These are phyloP conservation scores for Magnusiomyces magnusii DNA, from an alignment of 1,139 yeast genomes.

Conservation along the genomic window DNA sequence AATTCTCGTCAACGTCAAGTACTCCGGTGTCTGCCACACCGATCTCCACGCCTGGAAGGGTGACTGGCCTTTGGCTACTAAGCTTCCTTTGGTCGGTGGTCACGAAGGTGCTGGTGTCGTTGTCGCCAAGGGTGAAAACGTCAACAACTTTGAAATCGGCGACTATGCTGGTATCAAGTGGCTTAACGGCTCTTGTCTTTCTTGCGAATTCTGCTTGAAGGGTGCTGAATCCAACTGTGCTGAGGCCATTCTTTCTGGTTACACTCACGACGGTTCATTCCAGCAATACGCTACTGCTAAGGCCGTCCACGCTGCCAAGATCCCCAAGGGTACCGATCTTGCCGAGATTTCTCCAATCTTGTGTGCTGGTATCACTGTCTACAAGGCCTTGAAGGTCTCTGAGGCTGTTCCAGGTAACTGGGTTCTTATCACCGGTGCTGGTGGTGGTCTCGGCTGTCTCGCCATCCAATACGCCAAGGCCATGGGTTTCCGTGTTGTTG, in stretches of 20 bases:
- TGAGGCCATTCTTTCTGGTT: conserved; percentile 63
- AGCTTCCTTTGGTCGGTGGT: conserved; percentile 69
- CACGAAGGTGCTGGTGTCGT: conserved; percentile 87
- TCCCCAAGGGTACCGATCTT: conserved; percentile 62
- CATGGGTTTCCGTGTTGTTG: conserved; percentile 71
- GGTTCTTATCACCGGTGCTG: conserved; percentile 79
- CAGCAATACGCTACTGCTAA: conserved; percentile 83
- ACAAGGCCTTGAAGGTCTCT: conserved; percentile 73
- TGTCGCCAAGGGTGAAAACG: conserved; percentile 62
- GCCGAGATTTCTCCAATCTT: conserved; percentile 67
- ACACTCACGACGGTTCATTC: conserved; percentile 76
- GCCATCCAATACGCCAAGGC: conserved; percentile 79
- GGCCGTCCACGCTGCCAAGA: conserved; percentile 76
- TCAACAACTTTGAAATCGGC: conserved; percentile 63
- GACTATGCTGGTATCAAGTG: conserved; percentile 71
- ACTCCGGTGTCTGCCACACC: conserved; percentile 63
- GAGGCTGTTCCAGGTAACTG: conserved; percentile 61
- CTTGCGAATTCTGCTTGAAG: conserved; percentile 65
- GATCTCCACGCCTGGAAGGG: conserved; percentile 70
- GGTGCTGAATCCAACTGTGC: conserved; percentile 66
- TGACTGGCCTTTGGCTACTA: conserved; percentile 60
- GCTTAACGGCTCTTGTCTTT: conserved; percentile 64
- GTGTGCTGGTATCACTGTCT: conserved; percentile 81
- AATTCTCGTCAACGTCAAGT: conserved; percentile 53
- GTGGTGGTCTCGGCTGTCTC: conserved; percentile 76